Percentiles rank a stretch among this genome's conserved stretches.
Conservation (phyloP, 225 moss, liverwort and hornwort species). For the Bryoerythrophyllum caledonicum region DNA sequence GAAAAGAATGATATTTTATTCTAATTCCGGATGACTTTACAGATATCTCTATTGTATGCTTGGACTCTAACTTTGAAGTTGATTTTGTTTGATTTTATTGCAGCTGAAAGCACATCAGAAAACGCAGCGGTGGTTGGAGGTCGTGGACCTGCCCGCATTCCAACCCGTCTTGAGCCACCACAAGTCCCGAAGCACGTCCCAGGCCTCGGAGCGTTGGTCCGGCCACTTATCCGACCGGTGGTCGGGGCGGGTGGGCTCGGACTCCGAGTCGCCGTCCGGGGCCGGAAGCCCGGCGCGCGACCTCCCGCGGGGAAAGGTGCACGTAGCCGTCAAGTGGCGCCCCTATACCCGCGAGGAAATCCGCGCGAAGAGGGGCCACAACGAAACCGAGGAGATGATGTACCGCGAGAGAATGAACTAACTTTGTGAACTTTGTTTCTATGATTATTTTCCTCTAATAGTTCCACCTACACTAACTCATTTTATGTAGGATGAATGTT, state of each 20-base stretch:
- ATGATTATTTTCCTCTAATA: too few species aligned
- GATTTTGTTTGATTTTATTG: neutral
- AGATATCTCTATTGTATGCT: neutral
- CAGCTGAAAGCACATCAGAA: constrained; percentile 61
- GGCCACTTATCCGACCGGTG: constrained; percentile 38
- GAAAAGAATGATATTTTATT: too few species aligned
- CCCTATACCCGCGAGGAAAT: constrained; percentile 46
- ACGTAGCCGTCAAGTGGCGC: constrained; percentile 46
- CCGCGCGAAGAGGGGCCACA: constrained; percentile 24
- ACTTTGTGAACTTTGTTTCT: constrained; percentile 7
- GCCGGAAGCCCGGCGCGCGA: constrained; percentile 24
- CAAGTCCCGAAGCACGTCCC: neutral
- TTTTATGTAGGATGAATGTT: too few species aligned
- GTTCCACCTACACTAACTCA: too few species aligned
- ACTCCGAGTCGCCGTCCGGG: constrained; percentile 33
- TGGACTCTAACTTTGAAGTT: neutral
- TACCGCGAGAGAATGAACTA: constrained; percentile 29
- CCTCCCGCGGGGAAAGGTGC: constrained; percentile 48
- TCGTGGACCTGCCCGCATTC: constrained; percentile 30
- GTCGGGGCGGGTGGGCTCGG: constrained; percentile 22
- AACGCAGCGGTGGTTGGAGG: constrained; percentile 65
- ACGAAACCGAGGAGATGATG: constrained; percentile 44
- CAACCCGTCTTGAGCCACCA: constrained; percentile 26
- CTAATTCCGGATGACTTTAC: too few species aligned
- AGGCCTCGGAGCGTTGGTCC: constrained; percentile 3